Base-by-base conservation (phyloP, 23 red algal genomes). In the Gracilaria caudata region DNA sequence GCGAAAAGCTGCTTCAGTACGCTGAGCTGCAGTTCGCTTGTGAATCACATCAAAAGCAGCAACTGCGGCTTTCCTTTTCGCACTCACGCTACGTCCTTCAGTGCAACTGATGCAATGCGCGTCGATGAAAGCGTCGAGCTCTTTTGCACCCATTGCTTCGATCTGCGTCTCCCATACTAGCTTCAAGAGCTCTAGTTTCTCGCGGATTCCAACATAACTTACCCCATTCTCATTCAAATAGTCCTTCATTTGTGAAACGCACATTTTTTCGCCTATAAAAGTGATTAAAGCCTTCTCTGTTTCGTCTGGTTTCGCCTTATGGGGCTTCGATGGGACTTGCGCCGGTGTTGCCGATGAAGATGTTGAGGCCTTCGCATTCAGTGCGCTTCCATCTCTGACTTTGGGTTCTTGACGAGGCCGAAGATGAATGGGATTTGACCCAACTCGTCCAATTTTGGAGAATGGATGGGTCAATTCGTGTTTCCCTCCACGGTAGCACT, bases 401-500 rank as follows among this genome's bases (percentile, higher is more conserved):
- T 8, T 32, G 1, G 60, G 60, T 65, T 65, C 60, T 19, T 65
- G 25, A 32, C 60, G 25, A 32, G 60, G 60, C 2, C 3, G 25
- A 9, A 32, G 60, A 65, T 30, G 60, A 16, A 65, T 65, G 32
- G 60, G 60, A 11, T 19, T 77, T 46, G 72, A 46, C 21, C 72
- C 72, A 45, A 53, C 25, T 8, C 72, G 72, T 46, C 45, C 72
- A 29, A 51, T 51, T 12, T 28, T 51, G 37, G 72, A 51, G 37
- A 77, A 77, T 7, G 72, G 23, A 77, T 77, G 72, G 5, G 72
- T 77, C 41, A 30, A 28, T 12, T 77, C 41, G 25, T 77, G 41
- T 16, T 46, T 77, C 26, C 23, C 46, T 9, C 8, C 35, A 28
- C 25, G 41, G 72, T 77, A 77, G 36, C 72, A 77, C 23, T 14